Evolutionary conservation across 208 protist species (phyloP), one percentile per base, ranked within the genome.

Genomic region (Leishmania major): DNA sequence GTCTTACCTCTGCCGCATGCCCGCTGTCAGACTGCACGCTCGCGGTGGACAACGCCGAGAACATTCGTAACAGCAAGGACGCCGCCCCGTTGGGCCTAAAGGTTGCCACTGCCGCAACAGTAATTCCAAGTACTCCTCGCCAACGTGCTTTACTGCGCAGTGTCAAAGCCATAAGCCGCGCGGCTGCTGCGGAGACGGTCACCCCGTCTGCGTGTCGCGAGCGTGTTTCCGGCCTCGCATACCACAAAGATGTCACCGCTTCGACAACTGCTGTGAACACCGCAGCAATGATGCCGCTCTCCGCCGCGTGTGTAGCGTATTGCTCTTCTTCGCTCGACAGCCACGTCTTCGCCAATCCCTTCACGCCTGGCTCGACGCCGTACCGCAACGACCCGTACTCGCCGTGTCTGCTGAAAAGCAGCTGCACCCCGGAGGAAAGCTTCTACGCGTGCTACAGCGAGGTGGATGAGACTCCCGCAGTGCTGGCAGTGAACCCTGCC

Each of bases 21-120:
- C 89, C 92, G 49, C 85, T 97, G 31, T 85, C 85, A 53, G 94
- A 97, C 82, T 97, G 94, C 88, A 97, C 94, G 66, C 87, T 78
- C 11, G 92, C 88, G 17, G 88, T 92, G 79, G 88, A 93, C 77
- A 97, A 97, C 76, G 91, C 85, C 17, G 90, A 94, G 49, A 97
- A 97, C 85, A 97, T 97, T 84, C 76, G 62, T 43, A 82, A 84
- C 70, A 75, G 76, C 75, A 71, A 73, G 59, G 77, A 83, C 40
- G 80, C 79, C 51, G 43, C 51, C 3, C 15, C 78, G n/a, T n/a
- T 70, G 72, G 55, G 49, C 17, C 49, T 82, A 11, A 84, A 86
- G 71, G 51, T 31, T 2, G 31, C 35, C 73, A 11, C 31, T 19
- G 37, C 72, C 47, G 57, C 45, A 22, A 22, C 51, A 10, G 25